These are phyloP conservation scores for Punica granatum DNA, from an alignment of 345 rosid genomes.

Conservation along the genomic window DNA sequence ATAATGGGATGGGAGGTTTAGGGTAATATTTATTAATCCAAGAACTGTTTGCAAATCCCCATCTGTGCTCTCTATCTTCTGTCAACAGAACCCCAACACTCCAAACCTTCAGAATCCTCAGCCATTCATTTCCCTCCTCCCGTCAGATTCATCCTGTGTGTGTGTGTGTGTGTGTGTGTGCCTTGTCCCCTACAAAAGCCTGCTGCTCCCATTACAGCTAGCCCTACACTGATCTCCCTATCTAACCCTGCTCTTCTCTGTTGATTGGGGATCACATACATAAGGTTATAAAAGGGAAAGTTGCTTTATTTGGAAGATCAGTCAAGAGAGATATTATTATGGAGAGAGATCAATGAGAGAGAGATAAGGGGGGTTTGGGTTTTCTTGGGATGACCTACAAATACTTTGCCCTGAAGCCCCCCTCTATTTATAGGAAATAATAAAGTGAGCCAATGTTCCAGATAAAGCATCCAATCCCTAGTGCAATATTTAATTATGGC, in stretches of 20 bases:
- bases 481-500: background rate
- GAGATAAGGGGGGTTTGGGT: background rate
- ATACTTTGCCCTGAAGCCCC: background rate
- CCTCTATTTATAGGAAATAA: background rate
- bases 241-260: too few relatives aligned
- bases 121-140: background rate
- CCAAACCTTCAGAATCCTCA: background rate
- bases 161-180: too few relatives aligned
- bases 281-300: too few relatives aligned
- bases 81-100: slow-evolving; percentile 6
- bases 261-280: too few relatives aligned
- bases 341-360: too few relatives aligned
- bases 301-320: too few relatives aligned
- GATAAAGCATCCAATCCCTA: background rate
- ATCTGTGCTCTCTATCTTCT: slow-evolving; percentile 13
- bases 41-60: slow-evolving; percentile 2
- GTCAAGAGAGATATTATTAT: too few relatives aligned
- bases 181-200: too few relatives aligned
- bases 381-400: background rate
- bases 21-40: too few relatives aligned
- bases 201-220: too few relatives aligned
- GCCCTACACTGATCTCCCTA: too few relatives aligned
- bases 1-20: background rate
- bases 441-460: background rate
- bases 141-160: too few relatives aligned